A percentile compares a stretch with the other conserved stretches of the same genome.
phyloP scores from a whole-genome alignment of 2,329 filamentous ascomycete genomes.

The Tetracladium maxilliforme region DNA sequence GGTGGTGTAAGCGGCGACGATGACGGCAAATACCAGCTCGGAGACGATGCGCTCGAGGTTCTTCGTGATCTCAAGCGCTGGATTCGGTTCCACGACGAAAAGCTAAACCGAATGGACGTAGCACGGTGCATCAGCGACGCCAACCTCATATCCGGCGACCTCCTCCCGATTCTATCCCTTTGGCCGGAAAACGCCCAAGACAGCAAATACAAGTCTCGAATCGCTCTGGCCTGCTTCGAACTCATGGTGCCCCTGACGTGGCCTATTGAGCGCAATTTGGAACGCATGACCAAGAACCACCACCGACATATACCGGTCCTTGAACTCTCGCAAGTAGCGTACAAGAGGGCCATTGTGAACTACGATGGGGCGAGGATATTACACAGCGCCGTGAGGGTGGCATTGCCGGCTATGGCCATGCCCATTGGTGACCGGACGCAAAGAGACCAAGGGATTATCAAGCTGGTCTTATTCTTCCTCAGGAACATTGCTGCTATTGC shows the following conservation, averaged over 20 bases:
- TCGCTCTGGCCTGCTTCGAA: slow-evolving; percentile 78
- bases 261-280: slow-evolving; percentile 69
- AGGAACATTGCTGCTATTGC: slow-evolving; percentile 80
- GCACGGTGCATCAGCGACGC: slow-evolving; percentile 84
- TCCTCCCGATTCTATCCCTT: slow-evolving; percentile 74
- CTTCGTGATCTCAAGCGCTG: slow-evolving; percentile 89
- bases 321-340: slow-evolving; percentile 72
- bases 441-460: slow-evolving; percentile 85
- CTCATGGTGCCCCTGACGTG: slow-evolving; percentile 86
- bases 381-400: slow-evolving; percentile 65
- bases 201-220: slow-evolving; percentile 61
- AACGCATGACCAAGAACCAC: slow-evolving; percentile 82
- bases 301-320: slow-evolving; percentile 83
- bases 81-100: slow-evolving; percentile 89
- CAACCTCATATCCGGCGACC: slow-evolving; percentile 79
- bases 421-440: slow-evolving; percentile 59
- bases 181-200: slow-evolving; percentile 64
- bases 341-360: slow-evolving; percentile 81
- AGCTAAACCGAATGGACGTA: slow-evolving; percentile 86
- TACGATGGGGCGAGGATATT: slow-evolving; percentile 66
- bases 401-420: slow-evolving; percentile 73
- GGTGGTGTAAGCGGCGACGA: slow-evolving; percentile 71
- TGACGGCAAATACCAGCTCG: slow-evolving; percentile 72
- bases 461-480: slow-evolving; percentile 75
- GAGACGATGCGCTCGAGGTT: slow-evolving; percentile 84